Evolutionary conservation across 179 eudicot species (phyloP), one percentile per base, ranked within the genome.

Genomic region (Beta corolliflora): DNA sequence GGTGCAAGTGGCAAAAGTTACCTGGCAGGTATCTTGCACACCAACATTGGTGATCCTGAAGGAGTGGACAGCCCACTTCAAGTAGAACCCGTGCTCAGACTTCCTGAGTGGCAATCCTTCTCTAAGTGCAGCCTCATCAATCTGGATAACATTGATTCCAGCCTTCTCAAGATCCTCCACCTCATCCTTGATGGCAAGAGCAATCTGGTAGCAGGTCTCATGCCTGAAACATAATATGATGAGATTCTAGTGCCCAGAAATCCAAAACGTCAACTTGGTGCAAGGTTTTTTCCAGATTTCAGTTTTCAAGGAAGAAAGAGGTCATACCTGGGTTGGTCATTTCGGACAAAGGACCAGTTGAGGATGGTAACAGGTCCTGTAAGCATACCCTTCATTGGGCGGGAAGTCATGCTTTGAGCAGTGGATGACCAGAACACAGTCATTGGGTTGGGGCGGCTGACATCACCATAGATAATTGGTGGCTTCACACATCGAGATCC

Each of bases 311-410:
- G 63, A 2, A 10, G 19, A 41, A 21, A 60, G 14, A 16, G 19
- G 50, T 21, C 46, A 9, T 89, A 94, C 98, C 98, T 94, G 55
- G 98, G 98, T 79, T 94, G 98, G 84, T 94, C 98, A 79, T 93
- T 93, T 64, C 98, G 82, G 64, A 94, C 98, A 19, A 94, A 94
- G 54, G 98, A 94, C 98, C 98, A 93, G 88, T 94, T 94, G 83
- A 94, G 97, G 60, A 94, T 94, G 88, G 98, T 94, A 71, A 94
- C 98, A 0, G 98, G 98, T 58, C 98, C 98, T 3, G 98, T 94
- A 81, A 94, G 95, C 98, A 94, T 94, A 82, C 98, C 98, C 91
- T 94, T 94, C 97, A 94, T 94, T 80, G 98, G 98, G 81, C 97
- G 97, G 88, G 91, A 75, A 71, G 98, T 94, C 98, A 94, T 90